Conservation (phyloP, 441 rosid species). For the Hypseocharis bilobata region DNA sequence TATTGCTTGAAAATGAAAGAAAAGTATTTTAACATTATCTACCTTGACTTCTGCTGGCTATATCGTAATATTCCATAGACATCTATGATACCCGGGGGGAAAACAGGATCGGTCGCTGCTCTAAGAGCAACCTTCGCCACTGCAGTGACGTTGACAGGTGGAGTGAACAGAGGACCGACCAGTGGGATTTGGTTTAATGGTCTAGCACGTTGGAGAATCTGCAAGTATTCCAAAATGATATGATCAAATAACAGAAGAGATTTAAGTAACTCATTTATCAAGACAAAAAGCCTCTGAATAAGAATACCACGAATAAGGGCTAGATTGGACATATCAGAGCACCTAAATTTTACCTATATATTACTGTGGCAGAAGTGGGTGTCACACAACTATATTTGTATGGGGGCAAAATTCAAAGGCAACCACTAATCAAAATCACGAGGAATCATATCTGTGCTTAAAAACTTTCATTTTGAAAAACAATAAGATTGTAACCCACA, state of each 20-base stretch:
- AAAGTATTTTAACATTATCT: constrained; percentile 15
- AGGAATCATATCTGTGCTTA: too few relatives aligned
- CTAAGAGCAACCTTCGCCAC: constrained; percentile 56
- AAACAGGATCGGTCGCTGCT: constrained; percentile 56
- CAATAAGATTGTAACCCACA: too few relatives aligned
- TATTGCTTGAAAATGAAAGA: neutral
- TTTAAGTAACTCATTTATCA: neutral
- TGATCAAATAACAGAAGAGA: neutral
- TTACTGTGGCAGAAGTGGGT: too few relatives aligned
- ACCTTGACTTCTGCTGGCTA: constrained; percentile 50
- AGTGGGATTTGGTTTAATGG: constrained; percentile 47
- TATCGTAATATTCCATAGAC: constrained; percentile 46
- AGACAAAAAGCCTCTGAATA: neutral
- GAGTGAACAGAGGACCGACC: constrained; percentile 50
- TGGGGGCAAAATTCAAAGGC: too few relatives aligned
- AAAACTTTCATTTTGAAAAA: too few relatives aligned
- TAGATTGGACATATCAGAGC: too few relatives aligned
- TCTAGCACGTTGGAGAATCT: constrained; percentile 57
- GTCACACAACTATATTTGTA: too few relatives aligned
- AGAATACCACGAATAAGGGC: neutral
- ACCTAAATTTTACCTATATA: too few relatives aligned
- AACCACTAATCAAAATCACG: too few relatives aligned
- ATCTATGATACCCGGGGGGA: constrained; percentile 55
- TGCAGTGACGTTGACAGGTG: constrained; percentile 47
- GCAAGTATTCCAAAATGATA: constrained; percentile 1